These are phyloP conservation scores for Vaccinium darrowii DNA, from an alignment of 148 eudicot species.

Conservation along the genomic window DNA sequence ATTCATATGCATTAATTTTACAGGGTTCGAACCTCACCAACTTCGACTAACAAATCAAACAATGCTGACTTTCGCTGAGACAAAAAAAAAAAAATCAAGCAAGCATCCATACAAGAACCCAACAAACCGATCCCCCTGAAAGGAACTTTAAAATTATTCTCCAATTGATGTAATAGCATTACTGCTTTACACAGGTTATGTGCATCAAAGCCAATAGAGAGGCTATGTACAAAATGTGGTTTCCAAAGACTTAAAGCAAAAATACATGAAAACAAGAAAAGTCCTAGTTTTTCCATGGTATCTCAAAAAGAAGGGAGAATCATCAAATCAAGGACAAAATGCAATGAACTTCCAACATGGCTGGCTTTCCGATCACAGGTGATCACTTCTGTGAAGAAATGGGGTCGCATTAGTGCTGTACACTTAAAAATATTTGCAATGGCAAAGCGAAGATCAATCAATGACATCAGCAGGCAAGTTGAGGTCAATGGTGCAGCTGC, in stretches of 20 bases:
- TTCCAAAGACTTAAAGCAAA: background rate
- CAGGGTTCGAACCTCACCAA: too few relatives aligned
- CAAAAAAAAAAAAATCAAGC: background rate
- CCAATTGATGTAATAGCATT: background rate
- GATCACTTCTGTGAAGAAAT: background rate
- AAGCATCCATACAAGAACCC: background rate
- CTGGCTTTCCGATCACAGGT: background rate
- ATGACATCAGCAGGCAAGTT: conserved; percentile 44
- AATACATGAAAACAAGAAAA: background rate
- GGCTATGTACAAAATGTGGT: conserved; percentile 11
- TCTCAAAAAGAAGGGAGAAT: background rate
- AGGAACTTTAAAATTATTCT: background rate
- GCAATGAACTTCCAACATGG: background rate
- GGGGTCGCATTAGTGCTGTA: conserved; percentile 24
- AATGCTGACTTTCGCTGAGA: too few relatives aligned
- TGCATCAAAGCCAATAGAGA: background rate
- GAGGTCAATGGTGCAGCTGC: conserved; percentile 34
- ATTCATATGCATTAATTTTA: too few relatives aligned
- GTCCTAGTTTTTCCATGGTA: background rate
- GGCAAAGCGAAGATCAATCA: conserved; percentile 20
- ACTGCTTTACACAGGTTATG: background rate
- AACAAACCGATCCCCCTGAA: background rate
- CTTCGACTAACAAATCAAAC: too few relatives aligned
- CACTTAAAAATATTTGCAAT: conserved; percentile 9
- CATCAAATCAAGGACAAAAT: background rate